These are phyloP conservation scores for Claviceps digitariae DNA, from an alignment of 2,329 filamentous ascomycete species.

Conservation along the genomic window DNA sequence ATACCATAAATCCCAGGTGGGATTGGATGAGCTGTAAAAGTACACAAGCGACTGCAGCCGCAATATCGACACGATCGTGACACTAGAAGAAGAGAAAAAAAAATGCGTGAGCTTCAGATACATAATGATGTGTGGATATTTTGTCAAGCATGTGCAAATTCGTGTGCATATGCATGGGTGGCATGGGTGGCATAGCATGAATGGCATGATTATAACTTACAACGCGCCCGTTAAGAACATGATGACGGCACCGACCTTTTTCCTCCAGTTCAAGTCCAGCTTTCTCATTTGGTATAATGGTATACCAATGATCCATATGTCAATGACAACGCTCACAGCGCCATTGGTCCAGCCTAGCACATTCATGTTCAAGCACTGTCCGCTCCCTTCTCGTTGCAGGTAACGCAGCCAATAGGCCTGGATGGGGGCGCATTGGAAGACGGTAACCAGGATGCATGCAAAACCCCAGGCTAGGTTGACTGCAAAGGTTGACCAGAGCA, in stretches of 20 bases:
- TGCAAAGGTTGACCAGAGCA: constrained; percentile 2
- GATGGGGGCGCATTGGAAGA: constrained; percentile 4
- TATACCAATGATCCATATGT: constrained; percentile 6
- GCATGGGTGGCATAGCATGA: too few species aligned
- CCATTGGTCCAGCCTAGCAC: constrained; percentile 3
- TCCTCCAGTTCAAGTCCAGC: constrained; percentile 4
- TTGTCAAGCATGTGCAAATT: neutral
- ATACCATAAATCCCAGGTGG: constrained; percentile 5
- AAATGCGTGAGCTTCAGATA: neutral
- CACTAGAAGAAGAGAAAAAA: neutral
- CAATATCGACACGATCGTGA: constrained; percentile 6
- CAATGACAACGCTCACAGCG: constrained; percentile 2
- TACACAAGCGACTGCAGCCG: constrained; percentile 4
- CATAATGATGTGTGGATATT: neutral
- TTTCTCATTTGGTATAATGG: constrained; percentile 4
- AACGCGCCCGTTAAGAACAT: constrained; percentile 6
- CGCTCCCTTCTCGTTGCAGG: neutral
- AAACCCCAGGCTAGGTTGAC: neutral
- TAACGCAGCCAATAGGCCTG: constrained; percentile 3
- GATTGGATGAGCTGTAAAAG: constrained; percentile 4
- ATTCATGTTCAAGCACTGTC: constrained; percentile 4
- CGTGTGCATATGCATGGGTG: too few species aligned
- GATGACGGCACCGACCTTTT: constrained; percentile 4
- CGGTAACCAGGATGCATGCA: neutral
- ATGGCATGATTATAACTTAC: too few species aligned